Percentiles rank a stretch among this genome's conserved stretches.
phyloP scores from a whole-genome alignment of 2,329 filamentous ascomycete species.

The Paecilomyces sp. region DNA sequence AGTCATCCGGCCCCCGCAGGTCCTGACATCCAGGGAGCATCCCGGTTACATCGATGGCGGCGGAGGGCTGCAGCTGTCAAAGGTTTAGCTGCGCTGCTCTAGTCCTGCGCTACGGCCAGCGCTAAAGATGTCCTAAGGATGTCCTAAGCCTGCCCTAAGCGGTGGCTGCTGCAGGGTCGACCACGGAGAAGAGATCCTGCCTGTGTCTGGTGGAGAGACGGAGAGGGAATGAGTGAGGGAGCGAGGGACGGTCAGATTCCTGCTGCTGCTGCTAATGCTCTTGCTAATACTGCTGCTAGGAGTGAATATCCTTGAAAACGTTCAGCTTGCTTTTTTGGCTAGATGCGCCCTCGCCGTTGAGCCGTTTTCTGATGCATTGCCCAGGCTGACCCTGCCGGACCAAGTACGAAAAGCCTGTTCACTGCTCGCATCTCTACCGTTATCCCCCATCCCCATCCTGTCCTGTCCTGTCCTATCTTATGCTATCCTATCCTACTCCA shows the following conservation, averaged over 20 bases:
- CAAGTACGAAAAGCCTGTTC: background rate
- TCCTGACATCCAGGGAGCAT: background rate
- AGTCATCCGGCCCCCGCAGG: background rate
- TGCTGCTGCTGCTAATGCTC: background rate
- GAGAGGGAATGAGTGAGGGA: too few species aligned
- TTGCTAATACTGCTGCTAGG: too few species aligned
- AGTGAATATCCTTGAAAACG: background rate
- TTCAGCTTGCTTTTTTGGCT: background rate
- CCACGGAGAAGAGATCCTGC: background rate
- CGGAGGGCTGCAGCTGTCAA: background rate
- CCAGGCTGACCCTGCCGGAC: background rate
- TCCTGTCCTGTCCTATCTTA: too few species aligned
- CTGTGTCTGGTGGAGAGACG: background rate
- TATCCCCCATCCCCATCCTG: background rate
- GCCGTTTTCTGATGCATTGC: background rate
- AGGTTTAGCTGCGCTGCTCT: background rate
- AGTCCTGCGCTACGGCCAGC: background rate
- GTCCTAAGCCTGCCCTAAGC: background rate
- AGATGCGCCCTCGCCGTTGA: background rate
- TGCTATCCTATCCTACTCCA: background rate
- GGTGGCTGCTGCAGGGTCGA: background rate
- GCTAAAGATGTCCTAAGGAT: background rate
- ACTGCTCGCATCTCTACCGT: background rate
- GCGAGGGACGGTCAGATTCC: background rate
- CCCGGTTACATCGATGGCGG: background rate